Evolutionary conservation across 768 basidiomycete genomes (phyloP).

Genomic region (Terana coerulea): DNA sequence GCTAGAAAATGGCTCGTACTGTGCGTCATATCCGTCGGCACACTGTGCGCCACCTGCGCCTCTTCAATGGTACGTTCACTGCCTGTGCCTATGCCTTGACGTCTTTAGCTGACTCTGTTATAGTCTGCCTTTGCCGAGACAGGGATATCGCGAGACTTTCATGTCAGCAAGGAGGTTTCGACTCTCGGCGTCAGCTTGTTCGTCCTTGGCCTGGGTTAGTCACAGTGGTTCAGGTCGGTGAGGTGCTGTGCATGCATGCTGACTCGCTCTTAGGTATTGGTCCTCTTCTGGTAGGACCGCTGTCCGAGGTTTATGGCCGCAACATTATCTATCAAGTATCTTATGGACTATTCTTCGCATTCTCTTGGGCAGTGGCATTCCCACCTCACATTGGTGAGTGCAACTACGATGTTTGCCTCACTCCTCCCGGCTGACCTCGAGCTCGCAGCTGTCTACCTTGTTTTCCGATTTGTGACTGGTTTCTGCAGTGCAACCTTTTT

Average conservation of each 20-base stretch:
- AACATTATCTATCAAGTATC: constrained; percentile 60
- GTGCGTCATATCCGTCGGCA: constrained; percentile 21
- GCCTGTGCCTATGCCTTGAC: neutral
- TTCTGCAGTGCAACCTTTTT: constrained; percentile 55
- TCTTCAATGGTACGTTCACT: constrained; percentile 48
- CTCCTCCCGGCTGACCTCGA: neutral
- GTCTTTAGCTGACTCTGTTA: neutral
- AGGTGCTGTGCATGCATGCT: constrained; percentile 28
- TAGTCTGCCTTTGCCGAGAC: constrained; percentile 63
- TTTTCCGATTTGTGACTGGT: constrained; percentile 58
- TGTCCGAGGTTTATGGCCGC: constrained; percentile 52
- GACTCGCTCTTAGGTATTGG: constrained; percentile 14
- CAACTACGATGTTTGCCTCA: neutral
- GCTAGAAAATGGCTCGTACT: constrained; percentile 25
- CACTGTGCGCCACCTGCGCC: constrained; percentile 38
- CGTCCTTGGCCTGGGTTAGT: constrained; percentile 33
- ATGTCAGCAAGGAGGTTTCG: constrained; percentile 50
- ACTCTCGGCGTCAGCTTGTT: constrained; percentile 46
- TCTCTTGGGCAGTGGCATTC: constrained; percentile 73
- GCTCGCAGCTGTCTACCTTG: constrained; percentile 49
- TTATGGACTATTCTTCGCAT: constrained; percentile 55
- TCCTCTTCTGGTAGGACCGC: constrained; percentile 32
- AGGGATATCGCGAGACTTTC: constrained; percentile 48
- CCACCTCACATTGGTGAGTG: constrained; percentile 57
- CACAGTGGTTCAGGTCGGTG: neutral